Conservation (phyloP, 2,329 filamentous ascomycete species). For the Fusarium luffae region DNA sequence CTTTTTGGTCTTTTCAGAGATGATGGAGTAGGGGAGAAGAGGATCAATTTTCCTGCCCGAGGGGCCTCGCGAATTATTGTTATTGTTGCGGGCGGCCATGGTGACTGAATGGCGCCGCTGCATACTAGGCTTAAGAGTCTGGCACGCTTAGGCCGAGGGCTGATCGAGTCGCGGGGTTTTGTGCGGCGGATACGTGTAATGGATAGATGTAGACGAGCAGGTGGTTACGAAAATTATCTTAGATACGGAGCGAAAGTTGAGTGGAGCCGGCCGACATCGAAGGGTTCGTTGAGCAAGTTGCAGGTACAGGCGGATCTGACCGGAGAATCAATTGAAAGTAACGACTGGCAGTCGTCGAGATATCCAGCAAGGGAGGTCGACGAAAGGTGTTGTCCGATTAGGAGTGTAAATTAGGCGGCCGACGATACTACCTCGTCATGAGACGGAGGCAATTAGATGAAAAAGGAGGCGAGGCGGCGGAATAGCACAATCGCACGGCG, state of each 20-base stretch:
- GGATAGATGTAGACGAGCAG: constrained; percentile 21
- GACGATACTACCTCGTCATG: constrained; percentile 40
- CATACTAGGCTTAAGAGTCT: constrained; percentile 43
- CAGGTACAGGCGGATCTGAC: constrained; percentile 30
- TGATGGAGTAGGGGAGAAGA: constrained; percentile 49
- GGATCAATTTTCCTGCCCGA: constrained; percentile 48
- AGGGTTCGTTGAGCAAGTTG: constrained; percentile 36
- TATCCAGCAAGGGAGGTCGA: constrained; percentile 42
- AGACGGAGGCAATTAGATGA: constrained; percentile 39
- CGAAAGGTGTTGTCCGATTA: constrained; percentile 43
- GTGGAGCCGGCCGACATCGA: constrained; percentile 46
- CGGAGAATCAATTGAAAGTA: constrained; percentile 43
- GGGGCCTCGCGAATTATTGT: constrained; percentile 50
- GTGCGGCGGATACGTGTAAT: constrained; percentile 18
- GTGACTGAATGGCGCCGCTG: constrained; percentile 48
- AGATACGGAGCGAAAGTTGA: constrained; percentile 41
- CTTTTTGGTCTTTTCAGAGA: constrained; percentile 50
- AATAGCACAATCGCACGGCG: constrained; percentile 32
- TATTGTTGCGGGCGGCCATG: constrained; percentile 50
- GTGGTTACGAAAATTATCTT: constrained; percentile 32
- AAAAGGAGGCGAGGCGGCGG: constrained; percentile 27
- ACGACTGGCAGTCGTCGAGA: constrained; percentile 48
- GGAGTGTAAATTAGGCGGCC: constrained; percentile 31
- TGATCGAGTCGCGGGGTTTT: constrained; percentile 18
- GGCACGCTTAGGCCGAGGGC: constrained; percentile 35